Conservation (phyloP, 2,329 filamentous ascomycete species). For the Penicillium rolfsii region DNA sequence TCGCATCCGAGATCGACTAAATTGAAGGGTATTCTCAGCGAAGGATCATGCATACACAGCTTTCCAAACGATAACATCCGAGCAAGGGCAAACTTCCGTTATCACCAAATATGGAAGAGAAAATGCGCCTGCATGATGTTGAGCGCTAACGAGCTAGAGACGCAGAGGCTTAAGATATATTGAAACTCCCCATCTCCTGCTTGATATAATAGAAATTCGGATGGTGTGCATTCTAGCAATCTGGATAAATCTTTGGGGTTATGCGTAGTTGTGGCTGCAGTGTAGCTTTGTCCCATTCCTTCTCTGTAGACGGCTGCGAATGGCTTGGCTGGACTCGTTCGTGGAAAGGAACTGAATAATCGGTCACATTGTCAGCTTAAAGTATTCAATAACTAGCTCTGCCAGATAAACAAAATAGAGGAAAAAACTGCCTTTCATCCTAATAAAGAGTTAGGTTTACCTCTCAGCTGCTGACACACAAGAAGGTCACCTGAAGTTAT, state of each 20-base stretch:
- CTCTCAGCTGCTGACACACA: neutral
- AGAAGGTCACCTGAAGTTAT: neutral
- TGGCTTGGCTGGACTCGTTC: neutral
- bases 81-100: neutral
- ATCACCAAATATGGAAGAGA: neutral
- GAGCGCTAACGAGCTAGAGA: too few species aligned
- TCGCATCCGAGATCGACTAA: neutral
- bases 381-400: neutral
- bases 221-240: neutral
- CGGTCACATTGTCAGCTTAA: neutral
- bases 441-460: neutral
- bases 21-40: neutral
- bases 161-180: too few species aligned
- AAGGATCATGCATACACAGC: neutral
- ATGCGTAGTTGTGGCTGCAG: neutral
- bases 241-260: neutral
- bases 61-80: too few species aligned
- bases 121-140: neutral
- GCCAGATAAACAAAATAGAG: neutral
- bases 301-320: neutral
- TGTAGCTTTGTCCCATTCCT: neutral
- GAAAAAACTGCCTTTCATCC: neutral
- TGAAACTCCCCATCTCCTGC: neutral
- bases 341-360: neutral
- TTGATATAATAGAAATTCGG: neutral